Conservation (phyloP, 768 basidiomycete genomes). For the Rhizopogon vesiculosus region DNA sequence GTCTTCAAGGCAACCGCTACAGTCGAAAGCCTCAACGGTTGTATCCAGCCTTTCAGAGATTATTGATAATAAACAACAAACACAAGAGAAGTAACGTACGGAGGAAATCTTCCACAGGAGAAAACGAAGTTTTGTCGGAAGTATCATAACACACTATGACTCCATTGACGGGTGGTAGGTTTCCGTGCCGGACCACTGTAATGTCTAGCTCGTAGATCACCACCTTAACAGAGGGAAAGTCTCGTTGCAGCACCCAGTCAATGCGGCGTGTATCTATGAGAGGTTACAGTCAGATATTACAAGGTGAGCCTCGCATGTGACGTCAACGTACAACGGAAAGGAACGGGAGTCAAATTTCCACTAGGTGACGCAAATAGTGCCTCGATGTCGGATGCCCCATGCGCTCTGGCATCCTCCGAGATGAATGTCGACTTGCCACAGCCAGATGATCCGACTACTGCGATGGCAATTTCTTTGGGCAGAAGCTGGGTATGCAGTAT, state of each 20-base stretch:
- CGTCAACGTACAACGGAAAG: constrained; percentile 36
- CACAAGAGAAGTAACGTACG: constrained; percentile 43
- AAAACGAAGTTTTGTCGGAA: constrained; percentile 55
- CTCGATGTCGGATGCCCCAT: constrained; percentile 43
- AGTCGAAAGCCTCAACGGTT: constrained; percentile 51
- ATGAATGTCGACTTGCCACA: constrained; percentile 89
- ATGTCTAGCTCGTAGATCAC: constrained; percentile 55
- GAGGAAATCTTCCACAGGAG: constrained; percentile 61
- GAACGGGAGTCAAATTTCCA: constrained; percentile 28
- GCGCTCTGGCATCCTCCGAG: constrained; percentile 65
- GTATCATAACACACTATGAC: constrained; percentile 86
- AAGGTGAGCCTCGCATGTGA: not conserved
- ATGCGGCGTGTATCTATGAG: constrained; percentile 27
- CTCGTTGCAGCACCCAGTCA: constrained; percentile 32
- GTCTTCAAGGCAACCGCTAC: constrained; percentile 88
- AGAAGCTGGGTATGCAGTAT: constrained; percentile 17
- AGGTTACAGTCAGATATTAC: constrained; percentile 20
- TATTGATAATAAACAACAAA: constrained; percentile 7
- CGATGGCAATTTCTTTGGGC: constrained; percentile 48
- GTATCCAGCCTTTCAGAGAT: constrained; percentile 47
- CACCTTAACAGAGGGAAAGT: constrained; percentile 39
- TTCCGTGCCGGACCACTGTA: constrained; percentile 36
- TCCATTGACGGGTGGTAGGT: constrained; percentile 65
- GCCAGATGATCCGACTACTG: constrained; percentile 70
- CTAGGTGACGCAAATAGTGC: constrained; percentile 24